Percentiles rank a stretch among this genome's conserved stretches.
Conservation (phyloP, 169 alveolate genomes). For the Plasmodium ovale region DNA sequence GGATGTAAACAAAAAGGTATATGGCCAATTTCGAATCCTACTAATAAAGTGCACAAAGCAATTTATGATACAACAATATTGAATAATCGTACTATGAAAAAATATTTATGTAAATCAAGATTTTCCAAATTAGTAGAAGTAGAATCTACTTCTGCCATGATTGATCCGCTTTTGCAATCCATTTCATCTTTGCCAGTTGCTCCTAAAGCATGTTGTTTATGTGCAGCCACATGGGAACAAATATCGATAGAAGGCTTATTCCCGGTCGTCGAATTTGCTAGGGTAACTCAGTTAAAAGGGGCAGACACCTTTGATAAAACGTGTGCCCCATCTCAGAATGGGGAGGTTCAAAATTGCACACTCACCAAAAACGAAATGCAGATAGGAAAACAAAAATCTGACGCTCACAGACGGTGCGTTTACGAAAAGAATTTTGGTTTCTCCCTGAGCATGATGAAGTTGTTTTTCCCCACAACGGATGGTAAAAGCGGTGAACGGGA, state of each 20-base stretch:
- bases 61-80: constrained; percentile 85
- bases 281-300: constrained; percentile 40
- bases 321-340: neutral
- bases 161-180: constrained; percentile 85
- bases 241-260: constrained; percentile 89
- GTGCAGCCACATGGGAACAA: constrained; percentile 89
- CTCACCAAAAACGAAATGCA: neutral
- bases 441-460: constrained; percentile 23
- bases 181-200: constrained; percentile 80
- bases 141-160: constrained; percentile 85
- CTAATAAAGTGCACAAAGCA: constrained; percentile 90
- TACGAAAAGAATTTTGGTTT: constrained; percentile 44
- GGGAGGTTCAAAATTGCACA: neutral
- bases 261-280: constrained; percentile 78
- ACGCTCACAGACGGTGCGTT: constrained; percentile 1
- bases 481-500: neutral
- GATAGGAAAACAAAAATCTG: neutral
- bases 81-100: constrained; percentile 86
- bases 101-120: constrained; percentile 89
- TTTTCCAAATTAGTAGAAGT: constrained; percentile 89
- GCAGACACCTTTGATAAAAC: neutral
- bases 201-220: constrained; percentile 83
- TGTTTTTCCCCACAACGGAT: constrained; percentile 14
- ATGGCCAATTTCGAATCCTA: constrained; percentile 92
- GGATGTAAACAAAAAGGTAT: constrained; percentile 92